These are phyloP conservation scores for Letharia columbiana DNA, from an alignment of 495 filamentous ascomycete species.

Conservation along the genomic window DNA sequence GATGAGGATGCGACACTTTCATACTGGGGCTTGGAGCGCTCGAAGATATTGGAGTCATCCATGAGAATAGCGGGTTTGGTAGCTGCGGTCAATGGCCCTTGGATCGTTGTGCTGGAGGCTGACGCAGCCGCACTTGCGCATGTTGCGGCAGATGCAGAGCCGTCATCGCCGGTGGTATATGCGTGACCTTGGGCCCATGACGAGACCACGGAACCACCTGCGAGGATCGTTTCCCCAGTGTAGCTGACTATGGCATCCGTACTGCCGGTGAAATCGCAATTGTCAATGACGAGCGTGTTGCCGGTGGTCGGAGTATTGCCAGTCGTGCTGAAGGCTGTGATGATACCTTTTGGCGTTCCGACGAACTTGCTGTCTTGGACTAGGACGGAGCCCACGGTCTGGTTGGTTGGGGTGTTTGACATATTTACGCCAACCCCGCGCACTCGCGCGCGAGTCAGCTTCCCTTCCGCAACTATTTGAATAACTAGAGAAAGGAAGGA, in stretches of 20 bases:
- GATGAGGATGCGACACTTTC: slow-evolving; percentile 44
- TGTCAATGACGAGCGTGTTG: slow-evolving; percentile 75
- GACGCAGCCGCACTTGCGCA: slow-evolving; percentile 21
- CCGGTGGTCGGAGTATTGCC: slow-evolving; percentile 55
- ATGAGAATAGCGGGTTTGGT: slow-evolving; percentile 49
- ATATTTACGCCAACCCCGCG: slow-evolving; percentile 70
- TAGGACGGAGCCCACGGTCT: slow-evolving; percentile 72
- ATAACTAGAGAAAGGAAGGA: no score
- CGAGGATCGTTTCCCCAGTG: slow-evolving; percentile 51
- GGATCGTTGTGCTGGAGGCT: slow-evolving; percentile 19
- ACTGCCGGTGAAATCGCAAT: slow-evolving; percentile 65
- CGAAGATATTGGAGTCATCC: slow-evolving; percentile 48
- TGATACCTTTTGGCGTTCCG: slow-evolving; percentile 63
- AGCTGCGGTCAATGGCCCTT: slow-evolving; percentile 36
- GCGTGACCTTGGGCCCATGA: slow-evolving; percentile 69
- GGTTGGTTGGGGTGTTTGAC: slow-evolving; percentile 52
- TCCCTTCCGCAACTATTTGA: no score
- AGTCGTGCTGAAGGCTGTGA: slow-evolving; percentile 54
- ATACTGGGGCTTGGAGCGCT: slow-evolving; percentile 69
- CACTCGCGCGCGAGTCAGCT: slow-evolving; percentile 46
- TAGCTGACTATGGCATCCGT: slow-evolving; percentile 44
- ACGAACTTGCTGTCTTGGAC: slow-evolving; percentile 71
- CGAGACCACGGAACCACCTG: slow-evolving; percentile 59
- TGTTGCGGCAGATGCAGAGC: slow-evolving; percentile 24
- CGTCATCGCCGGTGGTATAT: slow-evolving; percentile 41